These are phyloP conservation scores for Carnegiea gigantea DNA, from an alignment of 179 eudicot species.

Conservation along the genomic window DNA sequence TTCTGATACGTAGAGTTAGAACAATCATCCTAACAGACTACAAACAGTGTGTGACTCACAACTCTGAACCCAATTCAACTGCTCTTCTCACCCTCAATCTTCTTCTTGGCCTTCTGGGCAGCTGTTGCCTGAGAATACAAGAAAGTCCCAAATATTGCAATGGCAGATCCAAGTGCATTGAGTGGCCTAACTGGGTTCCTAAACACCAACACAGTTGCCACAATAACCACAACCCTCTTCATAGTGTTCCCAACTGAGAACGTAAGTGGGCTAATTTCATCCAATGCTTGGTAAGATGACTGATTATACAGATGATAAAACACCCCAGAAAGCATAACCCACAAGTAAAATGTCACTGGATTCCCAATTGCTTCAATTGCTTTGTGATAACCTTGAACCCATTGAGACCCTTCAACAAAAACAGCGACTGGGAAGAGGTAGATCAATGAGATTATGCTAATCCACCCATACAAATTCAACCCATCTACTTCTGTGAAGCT, in stretches of 20 bases:
- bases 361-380: constrained; percentile 60
- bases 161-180: constrained; percentile 77
- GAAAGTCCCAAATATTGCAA: constrained; percentile 80
- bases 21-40: not conserved
- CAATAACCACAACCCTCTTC: constrained; percentile 93
- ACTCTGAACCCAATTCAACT: constrained; percentile 13
- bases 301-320: constrained; percentile 85
- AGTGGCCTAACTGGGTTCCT: constrained; percentile 79
- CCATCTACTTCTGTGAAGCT: constrained; percentile 83
- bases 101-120: constrained; percentile 51
- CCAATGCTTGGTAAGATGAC: constrained; percentile 80
- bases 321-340: constrained; percentile 83
- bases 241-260: constrained; percentile 88
- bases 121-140: constrained; percentile 77
- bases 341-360: constrained; percentile 57
- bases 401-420: constrained; percentile 75
- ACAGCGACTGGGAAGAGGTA: constrained; percentile 77
- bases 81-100: constrained; percentile 55
- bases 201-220: constrained; percentile 76
- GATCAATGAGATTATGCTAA: constrained; percentile 62
- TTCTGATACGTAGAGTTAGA: not conserved
- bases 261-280: constrained; percentile 80
- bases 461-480: constrained; percentile 80
- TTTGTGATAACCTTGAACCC: constrained; percentile 67
- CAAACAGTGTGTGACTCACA: constrained; percentile 8